These are phyloP conservation scores for Cladosporium sp. DNA, from an alignment of 2,329 filamentous ascomycete species.

Conservation along the genomic window DNA sequence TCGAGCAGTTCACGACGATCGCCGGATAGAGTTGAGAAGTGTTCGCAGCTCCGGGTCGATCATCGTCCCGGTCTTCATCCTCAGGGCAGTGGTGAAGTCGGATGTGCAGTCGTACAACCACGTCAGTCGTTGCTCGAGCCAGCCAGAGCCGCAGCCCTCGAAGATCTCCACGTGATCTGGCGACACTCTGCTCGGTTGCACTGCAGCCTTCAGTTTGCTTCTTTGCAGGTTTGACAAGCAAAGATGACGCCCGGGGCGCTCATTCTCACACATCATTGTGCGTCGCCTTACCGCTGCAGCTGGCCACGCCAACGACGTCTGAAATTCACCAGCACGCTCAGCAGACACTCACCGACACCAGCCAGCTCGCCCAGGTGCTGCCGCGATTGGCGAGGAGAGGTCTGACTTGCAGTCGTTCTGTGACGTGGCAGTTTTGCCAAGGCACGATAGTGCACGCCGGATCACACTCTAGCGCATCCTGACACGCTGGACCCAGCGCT, in stretches of 20 bases:
- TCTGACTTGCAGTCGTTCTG: slow-evolving; percentile 2
- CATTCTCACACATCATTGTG: slow-evolving; percentile 9
- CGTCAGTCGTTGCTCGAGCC: slow-evolving; percentile 9
- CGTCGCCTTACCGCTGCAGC: slow-evolving; percentile 1
- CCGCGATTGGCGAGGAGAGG: slow-evolving; percentile 13
- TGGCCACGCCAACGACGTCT: neutral
- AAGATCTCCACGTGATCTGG: slow-evolving; percentile 4
- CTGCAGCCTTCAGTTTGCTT: slow-evolving; percentile 16
- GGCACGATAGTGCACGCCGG: slow-evolving; percentile 5
- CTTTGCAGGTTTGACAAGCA: slow-evolving; percentile 12
- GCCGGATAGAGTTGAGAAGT: neutral
- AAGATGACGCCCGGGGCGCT: slow-evolving; percentile 2
- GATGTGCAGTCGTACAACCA: slow-evolving; percentile 14
- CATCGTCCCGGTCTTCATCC: neutral
- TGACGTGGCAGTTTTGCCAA: slow-evolving; percentile 17
- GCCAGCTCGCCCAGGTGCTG: neutral
- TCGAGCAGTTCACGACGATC: slow-evolving; percentile 1
- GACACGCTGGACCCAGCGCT: neutral
- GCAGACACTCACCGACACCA: slow-evolving; percentile 4
- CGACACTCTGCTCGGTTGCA: neutral
- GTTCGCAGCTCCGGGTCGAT: slow-evolving; percentile 8
- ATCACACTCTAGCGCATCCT: slow-evolving; percentile 15
- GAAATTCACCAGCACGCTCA: neutral
- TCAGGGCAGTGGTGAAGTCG: slow-evolving; percentile 4
- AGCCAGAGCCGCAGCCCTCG: neutral